These are phyloP conservation scores for Arthrinium phaeospermum DNA, from an alignment of 2,329 filamentous ascomycete species.

Conservation along the genomic window DNA sequence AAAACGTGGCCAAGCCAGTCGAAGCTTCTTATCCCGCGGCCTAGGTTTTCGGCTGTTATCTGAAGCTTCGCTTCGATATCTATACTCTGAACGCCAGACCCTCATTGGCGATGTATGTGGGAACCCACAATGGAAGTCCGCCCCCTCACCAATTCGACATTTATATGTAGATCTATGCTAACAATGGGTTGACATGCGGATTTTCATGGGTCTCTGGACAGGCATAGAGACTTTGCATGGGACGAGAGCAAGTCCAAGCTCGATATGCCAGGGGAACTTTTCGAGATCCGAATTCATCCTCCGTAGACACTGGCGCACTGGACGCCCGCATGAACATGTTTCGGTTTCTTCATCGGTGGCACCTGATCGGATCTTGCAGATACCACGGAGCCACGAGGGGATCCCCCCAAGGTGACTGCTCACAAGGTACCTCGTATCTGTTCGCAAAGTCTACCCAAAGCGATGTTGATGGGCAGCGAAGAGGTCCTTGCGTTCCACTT, in stretches of 20 bases:
- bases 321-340: conserved; percentile 15
- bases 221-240: not conserved
- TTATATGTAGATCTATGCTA: not conserved
- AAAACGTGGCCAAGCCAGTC: not conserved
- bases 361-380: conserved; percentile 17
- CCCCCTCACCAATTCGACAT: not conserved
- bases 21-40: not conserved
- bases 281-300: not conserved
- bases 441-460: conserved; percentile 20
- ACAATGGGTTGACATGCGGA: conserved; percentile 2
- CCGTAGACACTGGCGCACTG: not conserved
- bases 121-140: not conserved
- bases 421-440: conserved; percentile 8
- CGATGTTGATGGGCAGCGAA: conserved; percentile 3
- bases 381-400: conserved; percentile 7
- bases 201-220: not conserved
- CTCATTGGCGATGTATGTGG: not conserved
- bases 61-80: not conserved
- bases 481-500: not conserved
- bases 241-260: not conserved
- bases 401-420: not conserved
- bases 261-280: not conserved
- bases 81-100: not conserved
- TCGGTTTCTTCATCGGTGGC: conserved; percentile 16
- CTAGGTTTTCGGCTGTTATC: not conserved